Conservation (phyloP, 768 basidiomycete genomes). For the Tulasnella sp. region DNA sequence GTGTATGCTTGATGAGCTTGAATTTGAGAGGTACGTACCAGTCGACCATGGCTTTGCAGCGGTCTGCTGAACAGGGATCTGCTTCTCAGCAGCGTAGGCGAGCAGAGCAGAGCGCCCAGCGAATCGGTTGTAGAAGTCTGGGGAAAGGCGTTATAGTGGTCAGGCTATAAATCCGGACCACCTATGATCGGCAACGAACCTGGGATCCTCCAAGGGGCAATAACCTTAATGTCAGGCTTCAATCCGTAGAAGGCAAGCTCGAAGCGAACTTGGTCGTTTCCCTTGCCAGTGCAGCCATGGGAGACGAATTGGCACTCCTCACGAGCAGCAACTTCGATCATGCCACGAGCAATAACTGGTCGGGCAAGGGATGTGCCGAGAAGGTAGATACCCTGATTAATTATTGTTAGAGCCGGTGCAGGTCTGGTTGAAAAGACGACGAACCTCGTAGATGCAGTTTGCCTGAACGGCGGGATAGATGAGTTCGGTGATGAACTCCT, state of each 20-base stretch:
- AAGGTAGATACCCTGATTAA: constrained; percentile 80
- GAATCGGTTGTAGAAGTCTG: constrained; percentile 97
- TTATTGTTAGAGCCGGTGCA: background rate
- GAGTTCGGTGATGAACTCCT: constrained; percentile 92
- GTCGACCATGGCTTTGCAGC: constrained; percentile 98
- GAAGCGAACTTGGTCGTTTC: constrained; percentile 99
- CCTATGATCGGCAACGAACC: constrained; percentile 44
- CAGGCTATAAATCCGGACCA: background rate
- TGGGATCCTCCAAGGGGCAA: constrained; percentile 96
- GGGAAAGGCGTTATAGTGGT: background rate
- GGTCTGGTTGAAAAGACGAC: constrained; percentile 26
- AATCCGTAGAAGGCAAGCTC: constrained; percentile 98
- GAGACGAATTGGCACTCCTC: constrained; percentile 98
- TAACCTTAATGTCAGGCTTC: constrained; percentile 97
- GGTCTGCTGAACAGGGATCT: constrained; percentile 93
- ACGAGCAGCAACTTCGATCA: constrained; percentile 87
- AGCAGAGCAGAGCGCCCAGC: constrained; percentile 92
- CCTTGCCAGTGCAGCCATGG: constrained; percentile 99
- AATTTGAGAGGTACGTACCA: constrained; percentile 35
- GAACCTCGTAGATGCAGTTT: constrained; percentile 96
- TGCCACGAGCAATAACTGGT: constrained; percentile 97
- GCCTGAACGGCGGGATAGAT: constrained; percentile 98
- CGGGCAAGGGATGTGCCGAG: constrained; percentile 97
- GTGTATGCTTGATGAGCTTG: background rate
- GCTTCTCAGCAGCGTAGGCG: constrained; percentile 77